Percentiles rank a stretch among this genome's conserved stretches.
Conservation (phyloP, 345 rosid species). For the Syzygium aromaticum region DNA sequence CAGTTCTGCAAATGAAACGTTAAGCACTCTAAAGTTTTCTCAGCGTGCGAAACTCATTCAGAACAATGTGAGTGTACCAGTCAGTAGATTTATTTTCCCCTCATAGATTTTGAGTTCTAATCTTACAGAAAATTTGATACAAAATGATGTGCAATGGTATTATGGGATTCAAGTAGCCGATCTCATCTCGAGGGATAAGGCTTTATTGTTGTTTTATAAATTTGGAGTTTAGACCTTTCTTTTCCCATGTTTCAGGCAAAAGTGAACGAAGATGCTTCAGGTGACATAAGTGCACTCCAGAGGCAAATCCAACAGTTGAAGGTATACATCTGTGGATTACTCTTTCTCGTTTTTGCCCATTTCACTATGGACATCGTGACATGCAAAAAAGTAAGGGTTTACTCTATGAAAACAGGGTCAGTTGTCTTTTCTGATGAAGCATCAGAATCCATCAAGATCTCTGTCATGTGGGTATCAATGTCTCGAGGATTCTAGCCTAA, state of each 20-base stretch:
- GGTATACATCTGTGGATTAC: constrained; percentile 23
- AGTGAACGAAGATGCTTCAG: constrained; percentile 95
- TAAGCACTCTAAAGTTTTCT: constrained; percentile 91
- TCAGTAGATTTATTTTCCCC: neutral
- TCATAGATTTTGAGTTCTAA: neutral
- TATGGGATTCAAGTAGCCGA: neutral
- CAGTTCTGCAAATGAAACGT: constrained; percentile 86
- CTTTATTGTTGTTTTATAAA: neutral
- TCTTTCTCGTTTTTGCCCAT: neutral
- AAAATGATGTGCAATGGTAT: neutral
- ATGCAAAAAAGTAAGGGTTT: neutral
- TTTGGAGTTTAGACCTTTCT: neutral
- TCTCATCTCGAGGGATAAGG: neutral
- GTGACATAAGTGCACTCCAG: constrained; percentile 74
- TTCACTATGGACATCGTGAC: neutral
- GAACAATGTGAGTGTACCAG: constrained; percentile 51
- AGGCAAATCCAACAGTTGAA: constrained; percentile 73
- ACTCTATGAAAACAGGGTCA: constrained; percentile 46
- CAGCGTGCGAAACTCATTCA: constrained; percentile 97
- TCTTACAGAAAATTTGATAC: neutral
- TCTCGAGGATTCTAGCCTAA: constrained; percentile 25
- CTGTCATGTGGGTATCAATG: constrained; percentile 16
- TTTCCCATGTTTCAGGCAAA: constrained; percentile 47
- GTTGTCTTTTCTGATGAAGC: constrained; percentile 49
- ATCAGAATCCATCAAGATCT: constrained; percentile 33